A percentile compares a stretch with the other conserved stretches of the same genome.
Conservation (phyloP, 1,139 yeast genomes). For the Suzukiozyma palmioleophila region DNA sequence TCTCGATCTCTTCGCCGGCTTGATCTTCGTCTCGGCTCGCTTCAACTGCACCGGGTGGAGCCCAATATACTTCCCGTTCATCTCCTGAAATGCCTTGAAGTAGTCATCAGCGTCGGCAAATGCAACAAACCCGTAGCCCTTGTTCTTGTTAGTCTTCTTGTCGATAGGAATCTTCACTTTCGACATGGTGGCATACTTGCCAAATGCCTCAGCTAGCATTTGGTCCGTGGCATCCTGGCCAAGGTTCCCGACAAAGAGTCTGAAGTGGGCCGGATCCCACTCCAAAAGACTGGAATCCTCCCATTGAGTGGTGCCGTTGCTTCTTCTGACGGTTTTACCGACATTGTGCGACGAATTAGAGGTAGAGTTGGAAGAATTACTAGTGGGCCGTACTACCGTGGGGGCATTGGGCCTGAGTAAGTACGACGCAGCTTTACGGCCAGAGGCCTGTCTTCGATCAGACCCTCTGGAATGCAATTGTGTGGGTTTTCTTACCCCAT, state of each 20-base stretch:
- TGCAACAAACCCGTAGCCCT: slow-evolving; percentile 72
- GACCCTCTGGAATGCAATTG: slow-evolving; percentile 32
- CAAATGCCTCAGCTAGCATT: slow-evolving; percentile 48
- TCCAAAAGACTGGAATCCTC: slow-evolving; percentile 44
- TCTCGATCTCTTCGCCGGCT: slow-evolving; percentile 21
- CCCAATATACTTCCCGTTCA: slow-evolving; percentile 76
- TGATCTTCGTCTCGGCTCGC: slow-evolving; percentile 54
- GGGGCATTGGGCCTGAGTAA: slow-evolving; percentile 18
- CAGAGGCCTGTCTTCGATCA: slow-evolving; percentile 50
- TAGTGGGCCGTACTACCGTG: background rate
- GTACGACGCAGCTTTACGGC: slow-evolving; percentile 40
- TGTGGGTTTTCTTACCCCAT: slow-evolving; percentile 13
- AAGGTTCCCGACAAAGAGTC: slow-evolving; percentile 71
- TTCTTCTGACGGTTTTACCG: slow-evolving; percentile 32
- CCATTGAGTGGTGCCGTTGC: slow-evolving; percentile 47
- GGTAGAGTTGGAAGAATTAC: background rate
- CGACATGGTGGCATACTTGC: slow-evolving; percentile 43
- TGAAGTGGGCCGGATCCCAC: slow-evolving; percentile 67
- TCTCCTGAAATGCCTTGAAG: slow-evolving; percentile 63
- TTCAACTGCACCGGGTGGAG: slow-evolving; percentile 68
- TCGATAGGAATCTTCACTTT: slow-evolving; percentile 56
- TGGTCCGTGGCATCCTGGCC: slow-evolving; percentile 66
- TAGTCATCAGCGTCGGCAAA: slow-evolving; percentile 61
- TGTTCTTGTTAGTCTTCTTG: slow-evolving; percentile 37
- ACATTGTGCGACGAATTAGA: background rate